Base-by-base conservation (phyloP, 169 alveolate genomes). In the Plasmodium vivax region DNA sequence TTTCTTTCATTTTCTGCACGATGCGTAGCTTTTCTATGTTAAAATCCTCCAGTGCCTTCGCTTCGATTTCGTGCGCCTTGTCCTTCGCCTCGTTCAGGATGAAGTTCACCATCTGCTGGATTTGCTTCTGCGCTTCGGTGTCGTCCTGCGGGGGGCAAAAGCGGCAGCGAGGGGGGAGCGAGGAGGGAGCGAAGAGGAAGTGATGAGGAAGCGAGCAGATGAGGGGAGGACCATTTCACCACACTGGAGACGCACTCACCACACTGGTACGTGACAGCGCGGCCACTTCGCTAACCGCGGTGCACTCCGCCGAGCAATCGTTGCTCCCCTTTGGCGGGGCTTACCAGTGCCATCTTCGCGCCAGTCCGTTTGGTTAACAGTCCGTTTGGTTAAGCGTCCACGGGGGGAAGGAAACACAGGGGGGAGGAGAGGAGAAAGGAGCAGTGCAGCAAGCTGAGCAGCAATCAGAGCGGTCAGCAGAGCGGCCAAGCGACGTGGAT, bases 81-180 rank as follows among this genome's bases (percentile, higher is more conserved):
- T 98, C 99, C 91, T 97, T 97, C 30, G 99, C 99, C 88, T 98
- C 99, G 93, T 98, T 98, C 74, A 98, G 93, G 92, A 98, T 98
- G 98, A 98, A 98, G 96, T 96, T 97, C 30, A 98, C 98, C 99
- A 98, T 98, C 93, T 98, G 99, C 94, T 97, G 98, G 80, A 98
- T 98, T 93, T 98, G 99, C 71, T 96, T 95, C 93, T 97, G 98
- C 79, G 99, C 99, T 75, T 98, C 99, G 36, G 95, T 95, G 93
- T 98, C 99, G 93, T 97, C 98, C 99, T 96, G 27, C 2, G 43
- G 43, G 58, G 8, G 54, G n/a, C n/a, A n/a, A n/a, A n/a, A n/a
- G n/a, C n/a, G n/a, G n/a, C n/a, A n/a, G n/a, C n/a, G n/a, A n/a
- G 34, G 77, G 74, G 23, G 23, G 7, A 16, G 23, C 10, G 27